Percentiles rank a stretch among this genome's conserved stretches.
Evolutionary conservation across 495 filamentous ascomycete genomes (phyloP).

Genomic region (Poronia punctata): DNA sequence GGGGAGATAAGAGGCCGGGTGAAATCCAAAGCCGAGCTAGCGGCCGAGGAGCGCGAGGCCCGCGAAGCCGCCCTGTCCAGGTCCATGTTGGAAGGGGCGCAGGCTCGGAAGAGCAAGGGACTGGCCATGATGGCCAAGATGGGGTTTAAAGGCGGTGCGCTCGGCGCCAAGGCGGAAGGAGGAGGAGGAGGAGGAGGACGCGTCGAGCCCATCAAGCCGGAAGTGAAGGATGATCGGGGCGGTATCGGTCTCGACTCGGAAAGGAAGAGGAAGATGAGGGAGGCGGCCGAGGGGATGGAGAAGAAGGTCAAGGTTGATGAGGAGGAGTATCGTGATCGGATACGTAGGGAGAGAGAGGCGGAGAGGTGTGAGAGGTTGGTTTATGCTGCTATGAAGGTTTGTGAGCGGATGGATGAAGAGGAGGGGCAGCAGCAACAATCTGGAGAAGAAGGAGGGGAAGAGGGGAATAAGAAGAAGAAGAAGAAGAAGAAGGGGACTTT

Average conservation of each 20-base stretch:
- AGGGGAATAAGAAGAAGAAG: too few species aligned
- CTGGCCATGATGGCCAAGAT: conserved; percentile 95
- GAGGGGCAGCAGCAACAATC: too few species aligned
- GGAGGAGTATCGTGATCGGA: conserved; percentile 68
- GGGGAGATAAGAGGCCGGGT: conserved; percentile 52
- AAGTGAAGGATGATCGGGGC: conserved; percentile 70
- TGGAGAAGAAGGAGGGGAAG: too few species aligned
- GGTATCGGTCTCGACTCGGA: conserved; percentile 82
- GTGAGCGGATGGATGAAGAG: conserved; percentile 62
- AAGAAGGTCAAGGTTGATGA: conserved; percentile 60
- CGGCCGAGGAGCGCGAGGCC: conserved; percentile 56
- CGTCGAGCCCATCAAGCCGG: conserved; percentile 5
- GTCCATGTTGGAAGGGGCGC: conserved; percentile 50
- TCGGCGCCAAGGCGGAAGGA: conserved; percentile 51
- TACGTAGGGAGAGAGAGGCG: conserved; percentile 65
- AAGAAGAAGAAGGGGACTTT: conserved; percentile 39
- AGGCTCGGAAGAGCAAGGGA: conserved; percentile 60
- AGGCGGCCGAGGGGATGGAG: conserved; percentile 50
- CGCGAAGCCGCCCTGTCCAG: conserved; percentile 69
- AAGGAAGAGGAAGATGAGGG: conserved; percentile 71
- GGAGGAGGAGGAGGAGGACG: conserved; percentile 16
- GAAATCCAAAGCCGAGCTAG: conserved; percentile 79
- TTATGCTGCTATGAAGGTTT: conserved; percentile 71
- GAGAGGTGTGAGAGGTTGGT: conserved; percentile 60
- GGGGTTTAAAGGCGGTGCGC: conserved; percentile 70